phyloP scores from a whole-genome alignment of 2,329 filamentous ascomycete genomes.

The Pestalotiopsis sp. region DNA sequence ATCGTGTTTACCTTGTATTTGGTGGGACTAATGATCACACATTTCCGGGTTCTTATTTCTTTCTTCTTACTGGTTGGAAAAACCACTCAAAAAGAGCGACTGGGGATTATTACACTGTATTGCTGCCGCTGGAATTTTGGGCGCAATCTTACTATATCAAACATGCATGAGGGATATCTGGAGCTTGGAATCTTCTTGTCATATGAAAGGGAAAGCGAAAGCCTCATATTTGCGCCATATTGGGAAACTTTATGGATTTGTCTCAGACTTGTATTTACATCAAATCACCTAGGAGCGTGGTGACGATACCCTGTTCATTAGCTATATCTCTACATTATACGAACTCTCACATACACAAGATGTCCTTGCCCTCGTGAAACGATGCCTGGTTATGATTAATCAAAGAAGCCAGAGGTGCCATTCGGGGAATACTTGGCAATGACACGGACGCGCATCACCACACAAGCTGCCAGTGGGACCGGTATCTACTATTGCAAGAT shows the following conservation, averaged over 20 bases:
- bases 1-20: slow-evolving; percentile 9
- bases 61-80: background rate
- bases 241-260: background rate
- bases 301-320: slow-evolving; percentile 8
- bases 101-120: background rate
- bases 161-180: background rate
- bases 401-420: background rate
- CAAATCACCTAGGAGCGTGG: slow-evolving; percentile 6
- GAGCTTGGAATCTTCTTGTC: background rate
- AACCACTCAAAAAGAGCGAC: background rate
- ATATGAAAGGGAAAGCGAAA: background rate
- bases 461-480: background rate
- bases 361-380: too few species aligned
- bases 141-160: background rate
- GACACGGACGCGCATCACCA: too few species aligned
- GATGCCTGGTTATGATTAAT: background rate
- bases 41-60: slow-evolving; percentile 6
- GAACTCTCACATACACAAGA: background rate
- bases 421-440: too few species aligned
- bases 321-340: background rate
- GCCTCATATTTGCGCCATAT: background rate
- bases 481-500: background rate
- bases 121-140: background rate
- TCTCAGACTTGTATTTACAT: slow-evolving; percentile 15
- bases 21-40: slow-evolving; percentile 23